Evolutionary conservation across 495 filamentous ascomycete species (phyloP).

Genomic region (Chaetomium cochliodes): DNA sequence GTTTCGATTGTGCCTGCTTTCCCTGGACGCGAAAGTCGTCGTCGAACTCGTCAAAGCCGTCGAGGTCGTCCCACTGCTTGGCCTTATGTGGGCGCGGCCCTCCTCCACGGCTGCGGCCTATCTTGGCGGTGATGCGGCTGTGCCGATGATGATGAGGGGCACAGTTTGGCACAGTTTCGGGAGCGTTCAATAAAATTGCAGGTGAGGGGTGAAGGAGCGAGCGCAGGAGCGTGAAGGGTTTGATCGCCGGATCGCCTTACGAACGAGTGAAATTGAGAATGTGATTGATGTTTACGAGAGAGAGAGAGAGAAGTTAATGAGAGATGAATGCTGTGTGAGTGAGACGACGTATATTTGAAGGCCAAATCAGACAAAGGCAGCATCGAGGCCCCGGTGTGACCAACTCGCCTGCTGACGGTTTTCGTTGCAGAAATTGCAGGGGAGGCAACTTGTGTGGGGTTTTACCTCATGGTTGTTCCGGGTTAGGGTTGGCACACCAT

Average conservation of each 20-base stretch:
- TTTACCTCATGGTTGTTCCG: no score
- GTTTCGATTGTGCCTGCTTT: conserved; percentile 1
- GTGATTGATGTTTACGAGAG: background rate
- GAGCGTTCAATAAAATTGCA: background rate
- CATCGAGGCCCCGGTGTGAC: no score
- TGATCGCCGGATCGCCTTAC: no score
- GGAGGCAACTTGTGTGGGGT: no score
- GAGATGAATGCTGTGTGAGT: background rate
- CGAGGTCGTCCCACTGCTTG: conserved; percentile 18
- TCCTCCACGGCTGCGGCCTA: conserved; percentile 26
- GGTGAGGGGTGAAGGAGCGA: background rate
- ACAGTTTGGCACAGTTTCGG: background rate
- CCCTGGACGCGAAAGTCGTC: conserved; percentile 31
- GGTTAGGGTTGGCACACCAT: no score
- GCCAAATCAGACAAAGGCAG: no score
- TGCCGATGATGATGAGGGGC: conserved; percentile 13
- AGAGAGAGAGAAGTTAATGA: no score
- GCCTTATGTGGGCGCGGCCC: conserved; percentile 20
- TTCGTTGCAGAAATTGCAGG: no score
- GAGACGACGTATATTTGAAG: no score
- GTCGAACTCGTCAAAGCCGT: conserved; percentile 20
- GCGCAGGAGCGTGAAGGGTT: no score
- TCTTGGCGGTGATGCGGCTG: conserved; percentile 25
- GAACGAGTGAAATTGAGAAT: background rate
- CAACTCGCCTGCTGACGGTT: no score